Percentiles rank a stretch among this genome's conserved stretches.
Conservation (phyloP, 208 protist genomes). For the Crithidia brevicula region DNA sequence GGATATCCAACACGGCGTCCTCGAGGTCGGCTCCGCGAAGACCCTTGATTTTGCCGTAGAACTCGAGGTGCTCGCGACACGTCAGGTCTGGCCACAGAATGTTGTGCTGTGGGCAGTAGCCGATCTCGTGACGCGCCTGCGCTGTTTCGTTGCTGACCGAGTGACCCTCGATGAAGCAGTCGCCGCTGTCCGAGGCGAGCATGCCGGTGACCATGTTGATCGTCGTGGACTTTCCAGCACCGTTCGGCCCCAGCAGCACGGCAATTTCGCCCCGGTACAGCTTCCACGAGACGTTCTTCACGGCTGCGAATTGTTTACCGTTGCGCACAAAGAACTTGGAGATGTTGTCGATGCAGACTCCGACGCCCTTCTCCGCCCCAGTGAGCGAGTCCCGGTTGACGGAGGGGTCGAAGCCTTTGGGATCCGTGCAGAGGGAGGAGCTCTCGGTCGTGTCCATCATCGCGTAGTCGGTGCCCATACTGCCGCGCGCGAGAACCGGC, state of each 20-base stretch:
- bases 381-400: conserved; percentile 15
- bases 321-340: conserved; percentile 40
- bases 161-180: conserved; percentile 69
- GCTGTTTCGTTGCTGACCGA: conserved; percentile 56
- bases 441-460: background rate
- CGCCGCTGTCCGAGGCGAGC: conserved; percentile 55
- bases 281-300: conserved; percentile 64
- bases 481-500: background rate
- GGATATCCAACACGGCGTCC: conserved; percentile 38
- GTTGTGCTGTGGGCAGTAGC: conserved; percentile 96
- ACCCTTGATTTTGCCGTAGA: conserved; percentile 94
- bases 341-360: conserved; percentile 36
- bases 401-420: conserved; percentile 24
- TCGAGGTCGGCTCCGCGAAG: conserved; percentile 49
- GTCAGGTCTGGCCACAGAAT: conserved; percentile 94
- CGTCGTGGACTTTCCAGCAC: conserved; percentile 79
- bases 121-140: conserved; percentile 74
- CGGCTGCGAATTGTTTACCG: conserved; percentile 61
- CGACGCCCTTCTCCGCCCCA: conserved; percentile 39
- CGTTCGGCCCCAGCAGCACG: conserved; percentile 80
- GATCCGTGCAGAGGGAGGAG: background rate
- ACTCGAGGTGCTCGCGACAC: conserved; percentile 89
- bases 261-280: conserved; percentile 63
- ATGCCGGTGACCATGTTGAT: conserved; percentile 89
- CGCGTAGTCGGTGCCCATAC: conserved; percentile 1